These are phyloP conservation scores for Aspergillus neotritici DNA, from an alignment of 2,329 filamentous ascomycete species.

Conservation along the genomic window DNA sequence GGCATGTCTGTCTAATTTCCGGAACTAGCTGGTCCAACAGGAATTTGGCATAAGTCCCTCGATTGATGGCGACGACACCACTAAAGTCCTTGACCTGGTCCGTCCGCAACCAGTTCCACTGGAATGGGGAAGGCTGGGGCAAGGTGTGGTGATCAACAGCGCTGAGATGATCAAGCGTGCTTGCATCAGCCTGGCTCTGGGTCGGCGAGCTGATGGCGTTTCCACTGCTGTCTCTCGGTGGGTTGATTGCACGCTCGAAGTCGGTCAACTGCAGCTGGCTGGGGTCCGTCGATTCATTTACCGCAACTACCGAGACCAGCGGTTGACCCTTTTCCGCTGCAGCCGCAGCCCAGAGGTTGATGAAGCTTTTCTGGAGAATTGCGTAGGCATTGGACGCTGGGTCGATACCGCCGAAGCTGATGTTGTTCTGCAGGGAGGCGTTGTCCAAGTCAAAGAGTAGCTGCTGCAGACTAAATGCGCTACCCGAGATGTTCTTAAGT, in stretches of 20 bases:
- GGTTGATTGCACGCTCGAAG: conserved; percentile 3
- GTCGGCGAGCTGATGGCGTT: neutral
- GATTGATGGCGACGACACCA: conserved; percentile 8
- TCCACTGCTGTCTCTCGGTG: neutral
- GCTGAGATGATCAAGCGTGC: conserved; percentile 1
- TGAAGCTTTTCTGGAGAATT: conserved; percentile 1
- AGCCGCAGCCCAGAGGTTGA: neutral
- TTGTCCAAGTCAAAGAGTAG: conserved; percentile 5
- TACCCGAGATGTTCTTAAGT: conserved; percentile 5
- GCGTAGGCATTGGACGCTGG: neutral
- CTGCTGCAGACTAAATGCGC: conserved; percentile 9
- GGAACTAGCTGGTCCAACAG: neutral
- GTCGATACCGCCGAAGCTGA: neutral
- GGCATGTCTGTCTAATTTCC: neutral
- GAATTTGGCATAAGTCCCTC: neutral
- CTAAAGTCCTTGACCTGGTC: neutral
- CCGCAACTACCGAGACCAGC: conserved; percentile 1
- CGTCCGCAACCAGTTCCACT: conserved; percentile 8
- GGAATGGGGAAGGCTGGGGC: neutral
- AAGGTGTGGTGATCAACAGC: too few species aligned
- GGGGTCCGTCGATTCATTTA: neutral
- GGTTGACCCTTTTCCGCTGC: neutral
- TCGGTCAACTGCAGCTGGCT: conserved; percentile 2
- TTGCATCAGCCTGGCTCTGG: neutral
- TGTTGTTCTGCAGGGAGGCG: neutral